Evolutionary conservation across 225 moss, liverwort and hornwort species (phyloP).

Genomic region (Marchantia paleacea): DNA sequence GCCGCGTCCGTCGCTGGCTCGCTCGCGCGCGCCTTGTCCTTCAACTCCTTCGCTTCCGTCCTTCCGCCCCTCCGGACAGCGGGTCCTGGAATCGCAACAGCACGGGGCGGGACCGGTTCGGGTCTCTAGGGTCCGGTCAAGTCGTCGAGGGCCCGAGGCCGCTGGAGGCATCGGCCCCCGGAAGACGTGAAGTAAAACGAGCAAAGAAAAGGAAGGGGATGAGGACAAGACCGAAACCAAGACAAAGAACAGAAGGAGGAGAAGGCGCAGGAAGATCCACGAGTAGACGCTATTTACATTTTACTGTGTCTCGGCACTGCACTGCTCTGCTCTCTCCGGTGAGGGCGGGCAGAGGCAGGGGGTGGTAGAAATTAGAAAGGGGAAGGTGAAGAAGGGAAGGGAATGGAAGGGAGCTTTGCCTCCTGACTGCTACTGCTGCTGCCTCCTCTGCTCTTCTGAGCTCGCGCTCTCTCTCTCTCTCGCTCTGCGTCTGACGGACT

Average conservation of each 20-base stretch:
- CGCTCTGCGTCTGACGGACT: neutral
- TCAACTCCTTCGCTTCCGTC: neutral
- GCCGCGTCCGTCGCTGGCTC: neutral
- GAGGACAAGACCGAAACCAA: neutral
- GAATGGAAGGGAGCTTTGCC: neutral
- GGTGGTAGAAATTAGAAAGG: slow-evolving; percentile 5
- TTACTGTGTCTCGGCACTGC: neutral
- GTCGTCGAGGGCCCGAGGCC: neutral
- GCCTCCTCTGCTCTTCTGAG: neutral
- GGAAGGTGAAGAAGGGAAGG: neutral
- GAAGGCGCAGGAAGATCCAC: neutral
- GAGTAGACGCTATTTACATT: neutral
- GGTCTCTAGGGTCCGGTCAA: neutral
- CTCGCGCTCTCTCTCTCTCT: too few species aligned
- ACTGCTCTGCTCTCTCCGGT: too few species aligned
- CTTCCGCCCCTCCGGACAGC: neutral
- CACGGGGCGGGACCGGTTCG: neutral
- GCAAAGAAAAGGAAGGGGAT: neutral
- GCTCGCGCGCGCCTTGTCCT: neutral
- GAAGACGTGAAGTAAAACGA: neutral
- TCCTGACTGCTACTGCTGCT: neutral
- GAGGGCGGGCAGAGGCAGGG: neutral
- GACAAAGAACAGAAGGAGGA: neutral
- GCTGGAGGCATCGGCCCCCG: neutral
- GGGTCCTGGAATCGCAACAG: neutral